Evolutionary conservation across 2,329 filamentous ascomycete genomes (phyloP).

Genomic region (Colletotrichum sp.): DNA sequence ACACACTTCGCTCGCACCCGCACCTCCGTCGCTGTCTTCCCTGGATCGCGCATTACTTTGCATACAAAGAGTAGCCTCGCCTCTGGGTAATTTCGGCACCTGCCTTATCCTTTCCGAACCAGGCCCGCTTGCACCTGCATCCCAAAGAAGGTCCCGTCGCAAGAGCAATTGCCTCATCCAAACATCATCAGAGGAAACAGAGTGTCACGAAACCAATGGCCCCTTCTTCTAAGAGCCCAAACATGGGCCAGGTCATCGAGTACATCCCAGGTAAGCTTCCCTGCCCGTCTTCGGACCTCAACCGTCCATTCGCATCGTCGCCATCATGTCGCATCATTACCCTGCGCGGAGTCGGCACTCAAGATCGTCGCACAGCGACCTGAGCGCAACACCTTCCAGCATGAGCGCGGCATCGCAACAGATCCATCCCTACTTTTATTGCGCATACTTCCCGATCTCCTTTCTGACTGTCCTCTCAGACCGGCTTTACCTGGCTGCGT

Average conservation of each 20-base stretch:
- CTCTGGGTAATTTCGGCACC: slow-evolving; percentile 11
- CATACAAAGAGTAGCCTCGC: slow-evolving; percentile 19
- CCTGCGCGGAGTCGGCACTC: slow-evolving; percentile 11
- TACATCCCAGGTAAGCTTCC: slow-evolving; percentile 83
- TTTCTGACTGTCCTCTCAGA: slow-evolving; percentile 64
- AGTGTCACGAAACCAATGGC: slow-evolving; percentile 44
- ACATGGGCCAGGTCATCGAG: slow-evolving; percentile 89
- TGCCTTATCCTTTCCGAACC: slow-evolving; percentile 8
- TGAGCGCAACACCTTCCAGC: neutral
- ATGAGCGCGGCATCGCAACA: neutral
- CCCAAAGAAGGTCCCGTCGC: neutral
- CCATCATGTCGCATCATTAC: slow-evolving; percentile 37
- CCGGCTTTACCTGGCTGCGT: slow-evolving; percentile 93
- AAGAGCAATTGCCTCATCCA: neutral
- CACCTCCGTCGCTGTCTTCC: neutral
- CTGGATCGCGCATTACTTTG: slow-evolving; percentile 17
- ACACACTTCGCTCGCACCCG: neutral
- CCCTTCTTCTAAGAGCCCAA: slow-evolving; percentile 57
- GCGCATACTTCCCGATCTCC: slow-evolving; percentile 26
- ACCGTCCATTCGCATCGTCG: neutral
- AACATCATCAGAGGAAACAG: neutral
- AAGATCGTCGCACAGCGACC: neutral
- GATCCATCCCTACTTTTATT: slow-evolving; percentile 21
- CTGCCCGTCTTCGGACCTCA: neutral
- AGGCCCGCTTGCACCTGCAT: neutral